phyloP scores from a whole-genome alignment of 495 filamentous ascomycete genomes.

The Pyrenopolyporus hunteri region DNA sequence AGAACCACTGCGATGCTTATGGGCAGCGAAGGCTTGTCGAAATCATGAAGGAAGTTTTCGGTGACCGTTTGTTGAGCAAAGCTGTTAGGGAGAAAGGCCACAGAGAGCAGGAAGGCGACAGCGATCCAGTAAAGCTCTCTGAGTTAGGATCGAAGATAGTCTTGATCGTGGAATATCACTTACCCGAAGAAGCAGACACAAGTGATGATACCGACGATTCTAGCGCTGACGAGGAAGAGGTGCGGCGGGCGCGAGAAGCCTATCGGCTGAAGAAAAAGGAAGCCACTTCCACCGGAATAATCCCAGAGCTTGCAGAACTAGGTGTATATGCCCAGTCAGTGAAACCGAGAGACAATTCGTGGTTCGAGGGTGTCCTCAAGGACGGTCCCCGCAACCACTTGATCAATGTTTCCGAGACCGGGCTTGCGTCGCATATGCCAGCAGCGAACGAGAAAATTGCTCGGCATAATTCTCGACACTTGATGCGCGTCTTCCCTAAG shows the following conservation, averaged over 20 bases:
- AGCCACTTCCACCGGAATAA: slow-evolving; percentile 45
- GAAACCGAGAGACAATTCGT: slow-evolving; percentile 59
- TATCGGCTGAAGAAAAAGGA: slow-evolving; percentile 52
- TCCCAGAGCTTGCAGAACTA: slow-evolving; percentile 59
- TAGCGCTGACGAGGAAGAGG: slow-evolving; percentile 47
- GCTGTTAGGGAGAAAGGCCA: slow-evolving; percentile 52
- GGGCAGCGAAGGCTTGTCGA: slow-evolving; percentile 57
- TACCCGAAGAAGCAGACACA: slow-evolving; percentile 51
- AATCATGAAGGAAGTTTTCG: slow-evolving; percentile 62
- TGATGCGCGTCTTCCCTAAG: slow-evolving; percentile 64
- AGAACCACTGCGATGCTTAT: slow-evolving; percentile 57
- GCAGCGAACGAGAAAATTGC: slow-evolving; percentile 48
- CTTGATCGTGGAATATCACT: slow-evolving; percentile 61
- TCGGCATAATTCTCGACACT: slow-evolving; percentile 55
- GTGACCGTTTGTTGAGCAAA: slow-evolving; percentile 54
- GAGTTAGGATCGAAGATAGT: slow-evolving; percentile 59
- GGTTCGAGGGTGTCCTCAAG: slow-evolving; percentile 49
- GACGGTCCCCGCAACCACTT: slow-evolving; percentile 61
- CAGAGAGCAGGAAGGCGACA: slow-evolving; percentile 45
- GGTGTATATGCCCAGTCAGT: slow-evolving; percentile 64
- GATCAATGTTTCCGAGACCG: slow-evolving; percentile 62
- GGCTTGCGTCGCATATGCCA: slow-evolving; percentile 48
- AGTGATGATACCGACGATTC: slow-evolving; percentile 35
- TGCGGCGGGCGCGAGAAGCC: slow-evolving; percentile 44
- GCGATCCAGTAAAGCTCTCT: slow-evolving; percentile 50